Evolutionary conservation across 345 rosid genomes (phyloP).

Genomic region (Eucalyptus rudis): DNA sequence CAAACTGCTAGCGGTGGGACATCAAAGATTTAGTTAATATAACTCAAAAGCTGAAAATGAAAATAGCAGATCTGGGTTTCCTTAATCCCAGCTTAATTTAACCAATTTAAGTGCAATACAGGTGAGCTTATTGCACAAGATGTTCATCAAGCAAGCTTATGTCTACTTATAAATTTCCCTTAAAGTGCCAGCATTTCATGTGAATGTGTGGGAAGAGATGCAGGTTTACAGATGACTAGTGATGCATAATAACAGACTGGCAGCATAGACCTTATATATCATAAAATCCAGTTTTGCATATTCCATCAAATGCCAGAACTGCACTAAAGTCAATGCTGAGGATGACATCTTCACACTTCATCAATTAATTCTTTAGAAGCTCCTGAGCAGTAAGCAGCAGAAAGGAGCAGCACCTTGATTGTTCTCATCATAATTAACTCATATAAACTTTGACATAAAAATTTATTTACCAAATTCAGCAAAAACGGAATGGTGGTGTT

Average conservation of each 20-base stretch:
- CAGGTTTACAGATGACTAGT: background rate
- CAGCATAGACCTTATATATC: background rate
- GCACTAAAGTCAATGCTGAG: background rate
- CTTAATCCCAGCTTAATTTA: background rate
- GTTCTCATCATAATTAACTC: background rate
- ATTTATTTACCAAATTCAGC: background rate
- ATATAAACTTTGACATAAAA: background rate
- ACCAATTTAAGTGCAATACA: background rate
- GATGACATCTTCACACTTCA: background rate
- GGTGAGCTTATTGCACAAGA: background rate
- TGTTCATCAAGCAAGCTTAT: background rate
- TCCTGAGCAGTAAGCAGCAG: background rate
- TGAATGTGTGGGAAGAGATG: background rate
- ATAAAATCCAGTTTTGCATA: background rate
- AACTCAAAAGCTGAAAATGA: background rate
- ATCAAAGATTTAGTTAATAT: background rate
- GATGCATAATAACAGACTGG: background rate
- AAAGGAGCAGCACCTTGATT: background rate
- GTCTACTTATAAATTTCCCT: background rate
- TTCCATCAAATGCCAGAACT: background rate
- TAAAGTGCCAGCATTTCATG: background rate
- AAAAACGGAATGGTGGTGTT: background rate
- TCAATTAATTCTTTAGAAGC: background rate
- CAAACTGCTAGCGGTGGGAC: background rate
- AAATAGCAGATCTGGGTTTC: background rate